Base-by-base conservation (phyloP, 202 grass and related monocot species). In the Schoenoplectus triqueter region DNA sequence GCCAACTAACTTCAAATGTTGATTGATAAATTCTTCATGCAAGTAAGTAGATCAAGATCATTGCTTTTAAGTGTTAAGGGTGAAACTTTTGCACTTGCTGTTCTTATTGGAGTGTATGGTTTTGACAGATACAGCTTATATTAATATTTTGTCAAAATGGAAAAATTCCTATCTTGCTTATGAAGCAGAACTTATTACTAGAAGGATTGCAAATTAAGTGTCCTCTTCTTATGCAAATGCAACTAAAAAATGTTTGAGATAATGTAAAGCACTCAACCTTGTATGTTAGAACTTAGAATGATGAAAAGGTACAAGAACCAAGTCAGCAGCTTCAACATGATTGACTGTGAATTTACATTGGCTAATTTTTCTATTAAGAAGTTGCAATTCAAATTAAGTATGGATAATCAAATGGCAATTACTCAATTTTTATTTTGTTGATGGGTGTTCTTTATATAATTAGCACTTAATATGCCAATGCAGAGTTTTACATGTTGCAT, bases 1-100 rank as follows among this genome's bases (percentile, higher is more conserved):
- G 91, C 83, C 74, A 81, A 71, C 75, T 82, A 71, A 78, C 31
- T 60, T 19, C 14, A 67, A 78, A 79, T 62, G 82, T 73, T 59
- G 10, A 66, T 66, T 42, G 44, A 51, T 82, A 85, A 89, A 54
- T 83, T 10, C 22, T 85, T 48, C 42, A 94, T 94, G 76, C 92
- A 94, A 92, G 90, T 94, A 85, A 94, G 92, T 87, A 92, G 78
- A 88, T 94, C 90, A 60, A 92, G 92, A 90, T 89, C 88, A 5
- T 61, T 94, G 71, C 90, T 94, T 42, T 80, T 94, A 80, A 86
- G 82, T 50, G 79, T 92, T 69, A 82, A 92, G 75, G 69, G 90
- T 60, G 83, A 90, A 90, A 77, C 86, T 83, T 92, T 94, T 81
- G 82, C 86, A 47, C 52, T 83, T 79, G 85, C 85, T 81, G 55